Percentiles rank a stretch among this genome's conserved stretches.
Conservation (phyloP, 2,329 filamentous ascomycete genomes). For the Pleoardoris graminearum region DNA sequence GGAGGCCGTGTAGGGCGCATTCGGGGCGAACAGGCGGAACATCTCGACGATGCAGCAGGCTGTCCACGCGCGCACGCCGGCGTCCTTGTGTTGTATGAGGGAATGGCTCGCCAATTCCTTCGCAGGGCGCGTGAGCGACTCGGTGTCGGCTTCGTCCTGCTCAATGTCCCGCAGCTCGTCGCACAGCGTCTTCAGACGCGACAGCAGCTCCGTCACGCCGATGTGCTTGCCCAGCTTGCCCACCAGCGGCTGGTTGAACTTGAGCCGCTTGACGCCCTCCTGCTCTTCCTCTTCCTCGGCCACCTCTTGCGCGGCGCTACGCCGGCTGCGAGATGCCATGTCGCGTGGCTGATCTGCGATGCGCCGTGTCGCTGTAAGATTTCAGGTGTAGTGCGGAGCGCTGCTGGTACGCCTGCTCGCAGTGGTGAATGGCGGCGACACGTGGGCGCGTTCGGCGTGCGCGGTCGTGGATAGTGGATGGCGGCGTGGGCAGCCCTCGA, state of each 20-base stretch:
- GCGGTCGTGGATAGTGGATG: no score
- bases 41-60: slow-evolving; percentile 92
- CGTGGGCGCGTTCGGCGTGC: slow-evolving; percentile 14
- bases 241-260: slow-evolving; percentile 83
- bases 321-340: slow-evolving; percentile 46
- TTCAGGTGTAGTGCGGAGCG: not conserved
- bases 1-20: slow-evolving; percentile 87
- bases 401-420: slow-evolving; percentile 6
- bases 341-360: slow-evolving; percentile 31
- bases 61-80: slow-evolving; percentile 85
- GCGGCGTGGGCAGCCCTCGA: slow-evolving; percentile 9
- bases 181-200: slow-evolving; percentile 76
- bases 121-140: slow-evolving; percentile 82
- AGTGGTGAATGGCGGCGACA: slow-evolving; percentile 1
- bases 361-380: slow-evolving; percentile 2
- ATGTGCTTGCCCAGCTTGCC: slow-evolving; percentile 94
- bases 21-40: slow-evolving; percentile 86
- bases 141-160: slow-evolving; percentile 80
- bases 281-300: slow-evolving; percentile 31
- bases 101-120: slow-evolving; percentile 82
- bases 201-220: slow-evolving; percentile 76
- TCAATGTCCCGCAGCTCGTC: slow-evolving; percentile 84
- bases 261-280: slow-evolving; percentile 52
- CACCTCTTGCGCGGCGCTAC: slow-evolving; percentile 41
- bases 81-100: slow-evolving; percentile 87